Percentiles rank a stretch among this genome's conserved stretches.
Evolutionary conservation across 768 basidiomycete genomes (phyloP).

Genomic region (Tephrocybe sp.): DNA sequence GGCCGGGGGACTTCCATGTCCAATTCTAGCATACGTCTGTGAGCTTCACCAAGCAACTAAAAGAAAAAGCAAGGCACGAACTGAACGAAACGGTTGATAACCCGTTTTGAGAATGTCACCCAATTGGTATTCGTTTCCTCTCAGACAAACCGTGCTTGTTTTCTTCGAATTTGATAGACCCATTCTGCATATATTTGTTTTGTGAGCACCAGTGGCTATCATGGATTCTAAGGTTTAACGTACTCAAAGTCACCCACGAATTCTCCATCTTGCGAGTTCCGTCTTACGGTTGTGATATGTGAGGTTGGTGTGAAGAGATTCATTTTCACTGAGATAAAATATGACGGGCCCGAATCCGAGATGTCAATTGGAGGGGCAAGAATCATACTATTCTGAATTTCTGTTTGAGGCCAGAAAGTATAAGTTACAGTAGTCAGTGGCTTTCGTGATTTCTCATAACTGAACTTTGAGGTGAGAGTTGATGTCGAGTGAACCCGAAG

Average conservation of each 20-base stretch:
- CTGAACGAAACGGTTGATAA: slow-evolving; percentile 32
- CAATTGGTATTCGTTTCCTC: slow-evolving; percentile 34
- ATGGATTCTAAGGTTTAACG: slow-evolving; percentile 4
- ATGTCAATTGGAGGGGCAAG: slow-evolving; percentile 29
- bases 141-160: slow-evolving; percentile 29
- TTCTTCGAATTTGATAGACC: slow-evolving; percentile 26
- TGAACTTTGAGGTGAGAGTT: too few relatives aligned
- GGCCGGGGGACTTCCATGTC: slow-evolving; percentile 31
- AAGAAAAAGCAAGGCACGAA: slow-evolving; percentile 13
- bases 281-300: slow-evolving; percentile 41
- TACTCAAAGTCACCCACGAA: slow-evolving; percentile 49
- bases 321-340: slow-evolving; percentile 43
- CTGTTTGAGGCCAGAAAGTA: slow-evolving; percentile 31
- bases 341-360: slow-evolving; percentile 29
- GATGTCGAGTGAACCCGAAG: too few relatives aligned
- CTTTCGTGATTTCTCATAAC: slow-evolving; percentile 20
- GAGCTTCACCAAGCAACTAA: background rate
- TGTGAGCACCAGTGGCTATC: background rate
- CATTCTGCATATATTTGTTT: slow-evolving; percentile 21
- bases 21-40: slow-evolving; percentile 23
- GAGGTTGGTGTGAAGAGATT: slow-evolving; percentile 51
- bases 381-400: slow-evolving; percentile 37
- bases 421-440: slow-evolving; percentile 34
- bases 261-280: slow-evolving; percentile 39
- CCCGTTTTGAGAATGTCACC: slow-evolving; percentile 31